phyloP scores from a whole-genome alignment of 495 filamentous ascomycete genomes.

The Aspergillus steynii region DNA sequence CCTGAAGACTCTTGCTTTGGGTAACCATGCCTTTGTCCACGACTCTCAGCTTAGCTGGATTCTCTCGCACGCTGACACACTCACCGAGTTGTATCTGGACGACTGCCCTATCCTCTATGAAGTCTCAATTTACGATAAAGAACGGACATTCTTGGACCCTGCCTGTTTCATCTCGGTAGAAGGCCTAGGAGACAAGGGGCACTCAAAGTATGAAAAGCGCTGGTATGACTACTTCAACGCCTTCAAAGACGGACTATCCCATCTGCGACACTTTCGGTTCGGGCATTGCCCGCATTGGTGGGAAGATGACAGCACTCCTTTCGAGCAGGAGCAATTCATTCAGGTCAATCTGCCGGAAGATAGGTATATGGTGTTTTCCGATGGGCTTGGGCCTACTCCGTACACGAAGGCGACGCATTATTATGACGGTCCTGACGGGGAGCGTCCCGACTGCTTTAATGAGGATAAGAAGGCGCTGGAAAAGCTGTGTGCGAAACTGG shows the following conservation, averaged over 20 bases:
- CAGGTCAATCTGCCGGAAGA: slow-evolving; percentile 6
- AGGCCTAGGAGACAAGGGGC: not conserved
- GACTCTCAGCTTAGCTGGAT: slow-evolving; percentile 32
- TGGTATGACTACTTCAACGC: slow-evolving; percentile 27
- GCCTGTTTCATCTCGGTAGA: not conserved
- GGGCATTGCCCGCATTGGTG: slow-evolving; percentile 11
- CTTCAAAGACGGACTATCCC: slow-evolving; percentile 13
- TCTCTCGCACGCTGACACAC: slow-evolving; percentile 20
- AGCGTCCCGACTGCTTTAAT: not conserved
- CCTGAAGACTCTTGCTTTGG: slow-evolving; percentile 24
- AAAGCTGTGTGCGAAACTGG: not conserved
- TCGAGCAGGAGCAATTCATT: slow-evolving; percentile 17
- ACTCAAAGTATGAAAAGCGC: slow-evolving; percentile 16
- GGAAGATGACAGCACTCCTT: slow-evolving; percentile 11
- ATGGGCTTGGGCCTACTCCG: slow-evolving; percentile 5
- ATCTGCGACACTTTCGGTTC: slow-evolving; percentile 20
- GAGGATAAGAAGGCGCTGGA: not conserved
- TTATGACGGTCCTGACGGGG: not conserved
- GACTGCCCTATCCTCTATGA: slow-evolving; percentile 23
- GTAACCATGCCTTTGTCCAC: slow-evolving; percentile 28
- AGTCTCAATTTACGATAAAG: slow-evolving; percentile 2
- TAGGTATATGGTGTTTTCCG: slow-evolving; percentile 16
- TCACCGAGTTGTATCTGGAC: slow-evolving; percentile 27
- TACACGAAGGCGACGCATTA: not conserved
- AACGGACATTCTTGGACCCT: not conserved